phyloP scores from a whole-genome alignment of 352 stramenopile genomes.

The Detonula confervacea region DNA sequence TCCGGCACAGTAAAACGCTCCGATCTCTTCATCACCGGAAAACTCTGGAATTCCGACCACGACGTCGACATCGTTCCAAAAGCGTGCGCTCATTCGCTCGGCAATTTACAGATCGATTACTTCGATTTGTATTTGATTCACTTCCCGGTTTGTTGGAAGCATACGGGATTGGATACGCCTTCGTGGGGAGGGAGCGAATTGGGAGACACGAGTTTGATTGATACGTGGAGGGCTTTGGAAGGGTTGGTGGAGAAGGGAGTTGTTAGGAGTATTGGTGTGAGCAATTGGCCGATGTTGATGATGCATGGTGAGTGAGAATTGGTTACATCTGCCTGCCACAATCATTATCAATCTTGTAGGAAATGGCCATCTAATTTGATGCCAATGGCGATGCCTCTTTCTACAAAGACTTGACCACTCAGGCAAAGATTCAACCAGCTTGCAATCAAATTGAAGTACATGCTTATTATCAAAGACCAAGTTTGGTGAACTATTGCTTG shows the following conservation, averaged over 20 bases:
- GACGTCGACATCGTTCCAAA: constrained; percentile 74
- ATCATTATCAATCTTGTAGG: too few species aligned
- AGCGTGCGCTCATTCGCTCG: constrained; percentile 72
- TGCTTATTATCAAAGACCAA: constrained; percentile 79
- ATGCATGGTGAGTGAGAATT: constrained; percentile 56
- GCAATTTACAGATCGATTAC: constrained; percentile 84
- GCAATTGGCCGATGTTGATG: constrained; percentile 82
- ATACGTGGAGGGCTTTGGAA: constrained; percentile 85
- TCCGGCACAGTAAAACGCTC: constrained; percentile 69
- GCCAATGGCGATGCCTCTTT: too few species aligned
- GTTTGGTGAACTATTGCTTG: constrained; percentile 80
- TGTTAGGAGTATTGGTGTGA: constrained; percentile 81
- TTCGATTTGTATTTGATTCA: constrained; percentile 88
- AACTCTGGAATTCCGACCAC: constrained; percentile 85
- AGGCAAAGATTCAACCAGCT: constrained; percentile 62
- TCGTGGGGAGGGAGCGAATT: constrained; percentile 19
- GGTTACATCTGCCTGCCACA: too few species aligned
- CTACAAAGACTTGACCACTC: constrained; percentile 52
- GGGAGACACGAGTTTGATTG: constrained; percentile 22
- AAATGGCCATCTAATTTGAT: too few species aligned
- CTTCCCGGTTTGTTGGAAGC: constrained; percentile 69
- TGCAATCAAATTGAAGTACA: constrained; percentile 87
- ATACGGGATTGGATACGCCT: constrained; percentile 29
- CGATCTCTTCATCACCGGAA: constrained; percentile 87
- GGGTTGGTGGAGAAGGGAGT: constrained; percentile 76